Conservation (phyloP, 768 basidiomycete species). For the Leccinum barrowsii region DNA sequence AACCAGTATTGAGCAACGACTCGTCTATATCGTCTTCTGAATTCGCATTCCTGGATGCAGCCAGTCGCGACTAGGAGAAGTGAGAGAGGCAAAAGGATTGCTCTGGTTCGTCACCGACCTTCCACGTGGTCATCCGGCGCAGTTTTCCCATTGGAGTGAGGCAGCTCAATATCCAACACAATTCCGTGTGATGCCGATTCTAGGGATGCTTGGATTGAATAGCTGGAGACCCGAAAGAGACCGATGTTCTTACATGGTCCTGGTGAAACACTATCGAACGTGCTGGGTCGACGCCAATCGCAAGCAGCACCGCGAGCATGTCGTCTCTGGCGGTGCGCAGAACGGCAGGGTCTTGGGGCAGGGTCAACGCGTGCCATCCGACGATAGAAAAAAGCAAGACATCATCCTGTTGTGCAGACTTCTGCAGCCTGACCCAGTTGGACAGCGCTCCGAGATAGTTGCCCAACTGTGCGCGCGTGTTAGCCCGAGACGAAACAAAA, state of each 20-base stretch:
- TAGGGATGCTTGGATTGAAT: constrained; percentile 27
- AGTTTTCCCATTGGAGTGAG: constrained; percentile 79
- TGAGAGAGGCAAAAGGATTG: neutral
- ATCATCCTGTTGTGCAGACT: constrained; percentile 52
- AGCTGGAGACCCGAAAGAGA: neutral
- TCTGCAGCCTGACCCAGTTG: constrained; percentile 85
- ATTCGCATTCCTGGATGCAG: constrained; percentile 67
- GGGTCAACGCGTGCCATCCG: constrained; percentile 90
- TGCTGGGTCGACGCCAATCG: constrained; percentile 79
- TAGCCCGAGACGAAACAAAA: constrained; percentile 1
- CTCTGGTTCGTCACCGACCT: constrained; percentile 45
- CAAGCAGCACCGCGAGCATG: constrained; percentile 79
- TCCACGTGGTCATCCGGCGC: constrained; percentile 95
- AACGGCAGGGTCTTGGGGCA: constrained; percentile 76
- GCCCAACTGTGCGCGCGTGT: constrained; percentile 57
- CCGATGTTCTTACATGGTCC: constrained; percentile 62
- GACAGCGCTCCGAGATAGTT: constrained; percentile 89
- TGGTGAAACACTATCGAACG: constrained; percentile 80
- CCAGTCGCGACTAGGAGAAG: constrained; percentile 61
- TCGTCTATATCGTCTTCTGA: constrained; percentile 80
- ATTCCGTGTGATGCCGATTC: constrained; percentile 82
- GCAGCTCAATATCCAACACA: constrained; percentile 89
- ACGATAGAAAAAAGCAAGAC: constrained; percentile 82
- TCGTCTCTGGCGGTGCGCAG: constrained; percentile 64
- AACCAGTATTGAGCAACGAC: constrained; percentile 73